A percentile compares a stretch with the other conserved stretches of the same genome.
phyloP scores from a whole-genome alignment of 805 yeast genomes.

The Starmera amethionina region DNA sequence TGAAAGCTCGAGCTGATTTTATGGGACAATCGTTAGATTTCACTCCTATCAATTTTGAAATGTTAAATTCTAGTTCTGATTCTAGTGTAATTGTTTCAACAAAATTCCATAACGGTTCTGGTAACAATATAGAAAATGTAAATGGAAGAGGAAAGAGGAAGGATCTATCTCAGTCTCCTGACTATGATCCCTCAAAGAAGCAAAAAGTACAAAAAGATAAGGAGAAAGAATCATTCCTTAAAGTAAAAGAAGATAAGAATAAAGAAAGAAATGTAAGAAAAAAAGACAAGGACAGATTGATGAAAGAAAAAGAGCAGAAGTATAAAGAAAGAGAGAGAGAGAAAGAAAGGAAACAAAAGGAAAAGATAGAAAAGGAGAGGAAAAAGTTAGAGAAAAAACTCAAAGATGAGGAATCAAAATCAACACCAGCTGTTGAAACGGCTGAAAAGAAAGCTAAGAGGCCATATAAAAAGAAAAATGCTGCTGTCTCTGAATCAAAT shows the following conservation, averaged over 20 bases:
- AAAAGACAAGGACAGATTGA: not conserved
- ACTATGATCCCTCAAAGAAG: not conserved
- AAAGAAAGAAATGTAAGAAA: not conserved
- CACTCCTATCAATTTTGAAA: constrained; percentile 8
- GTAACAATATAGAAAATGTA: not conserved
- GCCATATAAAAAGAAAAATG: constrained; percentile 6
- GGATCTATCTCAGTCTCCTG: not conserved
- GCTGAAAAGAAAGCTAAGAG: constrained; percentile 5
- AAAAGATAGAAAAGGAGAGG: constrained; percentile 1
- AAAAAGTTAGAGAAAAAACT: constrained; percentile 6
- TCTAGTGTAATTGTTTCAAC: not conserved
- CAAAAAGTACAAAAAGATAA: too few relatives aligned
- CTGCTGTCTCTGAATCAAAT: too few relatives aligned
- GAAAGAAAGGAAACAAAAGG: not conserved
- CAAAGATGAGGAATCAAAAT: constrained; percentile 1
- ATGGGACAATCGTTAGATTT: constrained; percentile 11
- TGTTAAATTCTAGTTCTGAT: not conserved
- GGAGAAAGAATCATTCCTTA: not conserved
- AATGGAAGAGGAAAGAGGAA: not conserved
- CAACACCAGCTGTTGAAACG: not conserved
- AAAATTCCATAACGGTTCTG: too few relatives aligned
- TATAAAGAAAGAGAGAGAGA: not conserved
- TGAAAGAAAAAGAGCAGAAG: not conserved
- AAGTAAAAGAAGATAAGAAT: not conserved
- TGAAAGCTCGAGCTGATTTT: constrained; percentile 23